Percentiles rank a stretch among this genome's conserved stretches.
These are phyloP conservation scores for Malassezia globosa DNA, from an alignment of 1,284 basidiomycete species.

Conservation along the genomic window DNA sequence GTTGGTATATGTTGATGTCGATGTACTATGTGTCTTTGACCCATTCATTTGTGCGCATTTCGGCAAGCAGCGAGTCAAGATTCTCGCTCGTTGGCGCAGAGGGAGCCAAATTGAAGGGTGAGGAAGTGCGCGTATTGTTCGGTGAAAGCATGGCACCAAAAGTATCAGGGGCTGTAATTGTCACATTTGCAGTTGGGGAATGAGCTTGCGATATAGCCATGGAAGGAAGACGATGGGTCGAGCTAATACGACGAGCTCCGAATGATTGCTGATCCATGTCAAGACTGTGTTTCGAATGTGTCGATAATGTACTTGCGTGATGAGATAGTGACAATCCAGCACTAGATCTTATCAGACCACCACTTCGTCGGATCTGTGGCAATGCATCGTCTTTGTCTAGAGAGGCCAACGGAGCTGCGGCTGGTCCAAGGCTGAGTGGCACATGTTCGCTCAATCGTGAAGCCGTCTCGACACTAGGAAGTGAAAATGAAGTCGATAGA, in stretches of 20 bases:
- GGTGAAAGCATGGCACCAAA: too few species aligned
- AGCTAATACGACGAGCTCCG: too few species aligned
- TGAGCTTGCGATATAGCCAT: too few species aligned
- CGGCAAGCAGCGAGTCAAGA: conserved; percentile 5
- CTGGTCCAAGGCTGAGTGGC: too few species aligned
- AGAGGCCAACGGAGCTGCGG: too few species aligned
- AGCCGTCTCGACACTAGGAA: conserved; percentile 8
- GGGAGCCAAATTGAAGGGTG: too few species aligned
- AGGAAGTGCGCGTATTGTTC: too few species aligned
- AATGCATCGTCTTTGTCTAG: background rate
- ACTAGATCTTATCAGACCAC: background rate
- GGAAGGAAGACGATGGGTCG: too few species aligned
- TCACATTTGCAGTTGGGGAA: too few species aligned
- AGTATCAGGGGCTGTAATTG: too few species aligned
- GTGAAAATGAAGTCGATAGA: background rate
- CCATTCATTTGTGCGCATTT: conserved; percentile 2
- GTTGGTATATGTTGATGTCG: background rate
- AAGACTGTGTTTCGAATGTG: background rate
- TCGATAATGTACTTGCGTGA: background rate
- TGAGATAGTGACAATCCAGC: background rate
- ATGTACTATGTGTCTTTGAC: conserved; percentile 2
- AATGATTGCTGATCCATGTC: too few species aligned
- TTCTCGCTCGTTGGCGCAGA: too few species aligned
- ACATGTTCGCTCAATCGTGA: background rate
- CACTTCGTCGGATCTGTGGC: background rate